phyloP scores from a whole-genome alignment of 2,329 filamentous ascomycete genomes.

The Hypoxylon sp. region DNA sequence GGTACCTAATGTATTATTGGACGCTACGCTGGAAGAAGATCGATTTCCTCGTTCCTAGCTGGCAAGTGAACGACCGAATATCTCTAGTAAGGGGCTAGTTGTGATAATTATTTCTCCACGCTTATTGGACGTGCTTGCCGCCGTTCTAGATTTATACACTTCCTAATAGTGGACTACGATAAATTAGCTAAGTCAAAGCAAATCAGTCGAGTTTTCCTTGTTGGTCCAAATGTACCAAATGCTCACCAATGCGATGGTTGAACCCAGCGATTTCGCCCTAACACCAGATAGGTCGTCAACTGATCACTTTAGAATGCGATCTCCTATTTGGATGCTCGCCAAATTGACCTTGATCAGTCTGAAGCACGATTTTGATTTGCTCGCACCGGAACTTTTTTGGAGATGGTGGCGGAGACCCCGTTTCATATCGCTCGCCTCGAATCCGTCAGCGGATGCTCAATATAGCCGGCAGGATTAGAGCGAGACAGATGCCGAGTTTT shows the following conservation, averaged over 20 bases:
- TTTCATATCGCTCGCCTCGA: neutral
- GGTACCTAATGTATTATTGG: neutral
- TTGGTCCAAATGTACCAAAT: neutral
- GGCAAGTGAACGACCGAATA: neutral
- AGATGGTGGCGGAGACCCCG: neutral
- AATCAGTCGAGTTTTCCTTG: slow-evolving; percentile 4
- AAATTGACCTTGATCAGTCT: neutral
- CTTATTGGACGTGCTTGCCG: slow-evolving; percentile 10
- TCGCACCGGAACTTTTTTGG: neutral
- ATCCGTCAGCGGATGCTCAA: neutral
- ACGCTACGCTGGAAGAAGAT: neutral
- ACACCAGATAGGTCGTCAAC: neutral
- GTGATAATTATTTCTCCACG: slow-evolving; percentile 1
- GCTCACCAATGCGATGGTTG: neutral
- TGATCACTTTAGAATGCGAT: neutral
- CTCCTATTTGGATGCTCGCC: neutral
- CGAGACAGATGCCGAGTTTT: neutral
- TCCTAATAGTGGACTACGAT: neutral
- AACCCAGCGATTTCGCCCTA: neutral
- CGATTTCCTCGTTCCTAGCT: neutral
- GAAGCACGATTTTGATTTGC: slow-evolving; percentile 3
- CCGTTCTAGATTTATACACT: neutral
- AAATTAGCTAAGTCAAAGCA: too few relatives aligned
- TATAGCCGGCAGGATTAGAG: neutral
- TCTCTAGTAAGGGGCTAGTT: neutral